Evolutionary conservation across 768 basidiomycete genomes (phyloP), one percentile per base, ranked within the genome.

Genomic region (Guyanaporus albipodus): DNA sequence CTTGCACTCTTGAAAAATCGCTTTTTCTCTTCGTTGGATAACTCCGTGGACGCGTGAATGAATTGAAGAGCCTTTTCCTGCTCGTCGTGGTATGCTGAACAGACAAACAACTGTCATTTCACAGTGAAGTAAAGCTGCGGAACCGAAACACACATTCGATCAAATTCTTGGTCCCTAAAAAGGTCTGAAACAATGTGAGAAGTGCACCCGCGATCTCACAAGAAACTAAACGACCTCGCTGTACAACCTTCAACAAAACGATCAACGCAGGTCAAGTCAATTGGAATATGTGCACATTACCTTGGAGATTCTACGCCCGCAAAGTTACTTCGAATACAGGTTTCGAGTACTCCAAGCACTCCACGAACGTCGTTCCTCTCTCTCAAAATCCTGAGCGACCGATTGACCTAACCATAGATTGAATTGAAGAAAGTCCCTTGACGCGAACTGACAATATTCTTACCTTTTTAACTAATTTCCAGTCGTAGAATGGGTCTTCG

Each of bases 401-500:
- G 76, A 53, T 77, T 78, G 22, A 95, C 91, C 82, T 82, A 38
- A n/a, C 9, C n/a, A 7, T 10, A 33, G 10, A 27, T 52, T 3
- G 35, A 10, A 27, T 52, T 3, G 51, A 29, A 38, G 10, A 24
- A 10, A 5, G 11, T 17, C 23, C 23, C 23, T 26, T n/a, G 12
- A 24, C n/a, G 27, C 12, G 6, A 26, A 4, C 4, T 1, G 22
- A 42, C 38, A 28, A 17, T n/a, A 42, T 38, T 9, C 21, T 21
- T 43, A 83, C 86, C 75, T 87, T 90, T 51, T 78, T 74, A 17
- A 95, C 82, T 44, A 98, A 75, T 52, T 83, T 81, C 80, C 87
- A 94, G 57, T 98, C 96, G 62, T 94, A 97, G 54, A 85, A 96
- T 2, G 82, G 71, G 65, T 95, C 91, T 57, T 93, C 89, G 37